Percentiles rank a stretch among this genome's conserved stretches.
Evolutionary conservation across 768 basidiomycete genomes (phyloP).

Genomic region (Amylocystis lapponica): DNA sequence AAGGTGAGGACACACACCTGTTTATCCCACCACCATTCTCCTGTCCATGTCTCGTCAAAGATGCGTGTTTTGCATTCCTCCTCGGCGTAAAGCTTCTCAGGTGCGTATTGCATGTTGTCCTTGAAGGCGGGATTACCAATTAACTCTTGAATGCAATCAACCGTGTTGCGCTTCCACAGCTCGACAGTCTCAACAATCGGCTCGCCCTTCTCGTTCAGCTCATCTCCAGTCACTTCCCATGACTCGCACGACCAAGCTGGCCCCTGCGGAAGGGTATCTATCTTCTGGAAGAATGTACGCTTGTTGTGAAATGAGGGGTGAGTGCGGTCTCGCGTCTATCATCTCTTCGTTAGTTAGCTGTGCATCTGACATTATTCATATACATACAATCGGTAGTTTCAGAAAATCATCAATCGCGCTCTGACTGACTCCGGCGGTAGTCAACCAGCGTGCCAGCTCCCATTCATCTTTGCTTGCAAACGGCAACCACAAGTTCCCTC

Average conservation of each 20-base stretch:
- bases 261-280: conserved; percentile 14
- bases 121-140: conserved; percentile 29
- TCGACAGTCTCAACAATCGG: conserved; percentile 29
- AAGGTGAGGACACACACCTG: conserved; percentile 31
- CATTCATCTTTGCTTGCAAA: too few species aligned
- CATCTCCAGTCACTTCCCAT: conserved; percentile 10
- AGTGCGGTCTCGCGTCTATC: too few species aligned
- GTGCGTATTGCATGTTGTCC: conserved; percentile 24
- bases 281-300: conserved; percentile 12
- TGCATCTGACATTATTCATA: background rate
- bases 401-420: too few species aligned
- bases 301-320: conserved; percentile 19
- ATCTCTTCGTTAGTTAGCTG: conserved; percentile 5
- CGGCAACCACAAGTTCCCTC: too few species aligned
- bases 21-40: conserved; percentile 45
- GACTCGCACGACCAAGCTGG: conserved; percentile 14
- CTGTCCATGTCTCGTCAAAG: conserved; percentile 40
- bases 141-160: conserved; percentile 28
- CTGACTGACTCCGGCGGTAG: too few species aligned
- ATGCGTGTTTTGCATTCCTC: conserved; percentile 17
- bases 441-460: too few species aligned
- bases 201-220: conserved; percentile 9
- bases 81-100: conserved; percentile 31
- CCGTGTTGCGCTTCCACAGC: too few species aligned
- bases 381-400: background rate